Conservation (phyloP, 352 stramenopile species). For the Thraustotheca clavata region DNA sequence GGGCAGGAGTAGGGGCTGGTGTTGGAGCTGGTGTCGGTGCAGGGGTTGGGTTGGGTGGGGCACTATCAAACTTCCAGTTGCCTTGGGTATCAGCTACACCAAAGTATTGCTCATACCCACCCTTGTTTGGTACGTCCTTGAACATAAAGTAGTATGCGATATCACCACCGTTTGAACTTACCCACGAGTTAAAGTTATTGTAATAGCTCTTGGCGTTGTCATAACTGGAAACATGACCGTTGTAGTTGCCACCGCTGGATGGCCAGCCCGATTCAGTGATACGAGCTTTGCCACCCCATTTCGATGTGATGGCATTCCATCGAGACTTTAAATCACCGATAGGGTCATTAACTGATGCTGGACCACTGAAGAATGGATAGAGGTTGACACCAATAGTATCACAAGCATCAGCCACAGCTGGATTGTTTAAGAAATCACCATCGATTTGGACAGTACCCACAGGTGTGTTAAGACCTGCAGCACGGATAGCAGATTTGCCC, state of each 20-base stretch:
- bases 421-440: slow-evolving; percentile 37
- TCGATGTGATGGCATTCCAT: slow-evolving; percentile 33
- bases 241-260: slow-evolving; percentile 4
- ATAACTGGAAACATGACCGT: not conserved
- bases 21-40: not conserved
- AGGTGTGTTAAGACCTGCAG: slow-evolving; percentile 23
- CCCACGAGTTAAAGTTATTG: slow-evolving; percentile 9
- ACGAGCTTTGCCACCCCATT: slow-evolving; percentile 28
- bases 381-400: slow-evolving; percentile 51
- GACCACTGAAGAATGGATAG: slow-evolving; percentile 63
- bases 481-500: slow-evolving; percentile 25
- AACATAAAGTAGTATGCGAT: slow-evolving; percentile 23
- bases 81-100: slow-evolving; percentile 28
- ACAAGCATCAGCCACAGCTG: slow-evolving; percentile 24
- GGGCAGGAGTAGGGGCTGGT: not conserved
- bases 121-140: slow-evolving; percentile 15
- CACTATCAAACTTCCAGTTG: slow-evolving; percentile 12
- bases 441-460: slow-evolving; percentile 48
- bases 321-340: slow-evolving; percentile 48
- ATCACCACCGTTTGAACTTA: slow-evolving; percentile 5
- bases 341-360: slow-evolving; percentile 16
- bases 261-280: slow-evolving; percentile 59
- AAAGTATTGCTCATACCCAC: slow-evolving; percentile 48
- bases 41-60: not conserved
- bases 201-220: slow-evolving; percentile 23